Evolutionary conservation across 2,329 filamentous ascomycete species (phyloP).

Genomic region (Trichothecium roseum): DNA sequence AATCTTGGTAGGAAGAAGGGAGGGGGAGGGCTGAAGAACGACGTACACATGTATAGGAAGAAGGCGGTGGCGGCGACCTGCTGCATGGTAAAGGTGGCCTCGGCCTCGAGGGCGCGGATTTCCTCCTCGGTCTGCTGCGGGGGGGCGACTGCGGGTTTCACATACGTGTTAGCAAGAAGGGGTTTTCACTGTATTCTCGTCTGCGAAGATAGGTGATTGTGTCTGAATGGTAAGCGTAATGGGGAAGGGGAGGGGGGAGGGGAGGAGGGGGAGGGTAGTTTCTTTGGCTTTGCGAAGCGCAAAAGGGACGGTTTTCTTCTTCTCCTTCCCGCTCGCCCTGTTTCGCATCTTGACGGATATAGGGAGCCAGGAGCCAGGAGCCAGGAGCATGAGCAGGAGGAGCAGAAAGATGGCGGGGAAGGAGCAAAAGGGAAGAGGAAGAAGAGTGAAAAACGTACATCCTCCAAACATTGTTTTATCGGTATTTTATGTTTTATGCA

Average conservation of each 20-base stretch:
- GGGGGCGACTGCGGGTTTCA: slow-evolving; percentile 47
- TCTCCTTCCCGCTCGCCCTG: not conserved
- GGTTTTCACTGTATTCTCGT: too few species aligned
- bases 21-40: not conserved
- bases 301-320: too few species aligned
- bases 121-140: slow-evolving; percentile 61
- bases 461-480: not conserved
- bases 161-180: not conserved
- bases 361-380: too few species aligned
- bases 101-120: slow-evolving; percentile 57
- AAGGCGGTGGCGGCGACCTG: slow-evolving; percentile 54
- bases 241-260: too few species aligned
- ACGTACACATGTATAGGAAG: slow-evolving; percentile 68
- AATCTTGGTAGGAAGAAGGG: not conserved
- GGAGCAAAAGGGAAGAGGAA: too few species aligned
- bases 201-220: too few species aligned
- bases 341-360: too few species aligned
- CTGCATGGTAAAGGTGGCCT: slow-evolving; percentile 58
- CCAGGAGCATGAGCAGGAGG: too few species aligned
- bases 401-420: too few species aligned
- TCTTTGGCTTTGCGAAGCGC: too few species aligned
- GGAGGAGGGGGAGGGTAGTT: too few species aligned
- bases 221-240: too few species aligned
- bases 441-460: not conserved
- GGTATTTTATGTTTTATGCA: not conserved